These are phyloP conservation scores for Backusella tuberculispora DNA, from an alignment of 192 early-diverging fungal genomes.

Conservation along the genomic window DNA sequence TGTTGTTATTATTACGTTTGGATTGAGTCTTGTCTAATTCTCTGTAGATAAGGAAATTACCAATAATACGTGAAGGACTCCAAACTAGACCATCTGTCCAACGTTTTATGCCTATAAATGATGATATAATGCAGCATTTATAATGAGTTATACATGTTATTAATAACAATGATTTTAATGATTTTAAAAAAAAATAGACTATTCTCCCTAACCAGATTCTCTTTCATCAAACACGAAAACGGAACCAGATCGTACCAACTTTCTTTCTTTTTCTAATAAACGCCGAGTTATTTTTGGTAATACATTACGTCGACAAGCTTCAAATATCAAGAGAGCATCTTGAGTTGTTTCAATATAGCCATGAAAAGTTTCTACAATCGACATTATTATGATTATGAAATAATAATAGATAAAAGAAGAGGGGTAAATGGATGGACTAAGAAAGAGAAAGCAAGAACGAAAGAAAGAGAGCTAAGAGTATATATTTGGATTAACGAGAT, in stretches of 20 bases:
- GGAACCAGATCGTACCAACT: background rate
- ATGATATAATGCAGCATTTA: too few relatives aligned
- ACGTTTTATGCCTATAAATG: constrained; percentile 64
- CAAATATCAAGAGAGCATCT: constrained; percentile 11
- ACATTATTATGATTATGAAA: background rate
- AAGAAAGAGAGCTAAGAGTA: too few relatives aligned
- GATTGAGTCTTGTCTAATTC: constrained; percentile 55
- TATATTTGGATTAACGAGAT: too few relatives aligned
- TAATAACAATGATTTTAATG: background rate
- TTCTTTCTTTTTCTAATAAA: constrained; percentile 2
- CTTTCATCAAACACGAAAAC: constrained; percentile 7
- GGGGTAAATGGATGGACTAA: background rate
- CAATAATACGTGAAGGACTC: constrained; percentile 83
- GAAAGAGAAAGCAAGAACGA: too few relatives aligned
- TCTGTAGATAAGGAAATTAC: constrained; percentile 81
- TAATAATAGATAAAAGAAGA: background rate
- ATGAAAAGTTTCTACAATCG: constrained; percentile 1
- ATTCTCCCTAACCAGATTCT: background rate
- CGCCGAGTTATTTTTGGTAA: background rate
- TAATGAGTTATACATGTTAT: background rate
- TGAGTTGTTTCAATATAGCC: constrained; percentile 6
- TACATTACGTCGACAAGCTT: background rate
- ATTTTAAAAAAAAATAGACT: background rate
- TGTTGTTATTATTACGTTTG: background rate
- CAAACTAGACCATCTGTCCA: constrained; percentile 86